Evolutionary conservation across 441 rosid genomes (phyloP), one percentile per base, ranked within the genome.

Genomic region (Sinapis alba): DNA sequence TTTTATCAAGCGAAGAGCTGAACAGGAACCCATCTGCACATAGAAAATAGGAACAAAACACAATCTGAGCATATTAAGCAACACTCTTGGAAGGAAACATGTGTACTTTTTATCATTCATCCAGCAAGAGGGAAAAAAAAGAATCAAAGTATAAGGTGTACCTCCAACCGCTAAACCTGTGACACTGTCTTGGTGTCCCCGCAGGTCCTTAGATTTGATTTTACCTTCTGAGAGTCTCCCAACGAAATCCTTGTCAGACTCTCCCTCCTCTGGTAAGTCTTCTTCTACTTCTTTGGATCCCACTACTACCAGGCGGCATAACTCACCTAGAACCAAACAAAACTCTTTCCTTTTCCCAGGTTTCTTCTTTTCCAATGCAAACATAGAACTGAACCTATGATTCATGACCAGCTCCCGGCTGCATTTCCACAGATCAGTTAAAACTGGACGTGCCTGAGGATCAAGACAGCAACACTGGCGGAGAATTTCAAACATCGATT

Each of bases 101-200:
- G 53, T 15, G 27, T 30, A 10, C 13, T 26, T 58, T 63, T 21
- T 47, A 26, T 9, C 45, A 23, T 34, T 53, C 12, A 32, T 18
- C 10, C 19, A n/a, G n/a, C n/a, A n/a, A n/a, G n/a, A n/a, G n/a
- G n/a, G n/a, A n/a, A n/a, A n/a, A n/a, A n/a, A n/a, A 47, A 9
- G 32, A 15, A 18, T 62, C 24, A 62, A 18, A 16, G 36, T 53
- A 20, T 50, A 26, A 51, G 27, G 41, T 77, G 74, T 79, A 94
- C 99, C 97, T 87, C 95, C 99, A 57, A 93, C 3, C 1, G 94
- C 88, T 69, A 95, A 88, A 60, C 88, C 92, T 0, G 97, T 92
- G 68, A 93, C 83, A 78, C 87, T 84, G 85, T 84, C 93, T 68
- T 84, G 91, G 80, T 92, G 99, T 59, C 97, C 92, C 63, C 47